Base-by-base conservation (phyloP, 2,329 filamentous ascomycete species). In the Phymatotrichopsis omnivora region DNA sequence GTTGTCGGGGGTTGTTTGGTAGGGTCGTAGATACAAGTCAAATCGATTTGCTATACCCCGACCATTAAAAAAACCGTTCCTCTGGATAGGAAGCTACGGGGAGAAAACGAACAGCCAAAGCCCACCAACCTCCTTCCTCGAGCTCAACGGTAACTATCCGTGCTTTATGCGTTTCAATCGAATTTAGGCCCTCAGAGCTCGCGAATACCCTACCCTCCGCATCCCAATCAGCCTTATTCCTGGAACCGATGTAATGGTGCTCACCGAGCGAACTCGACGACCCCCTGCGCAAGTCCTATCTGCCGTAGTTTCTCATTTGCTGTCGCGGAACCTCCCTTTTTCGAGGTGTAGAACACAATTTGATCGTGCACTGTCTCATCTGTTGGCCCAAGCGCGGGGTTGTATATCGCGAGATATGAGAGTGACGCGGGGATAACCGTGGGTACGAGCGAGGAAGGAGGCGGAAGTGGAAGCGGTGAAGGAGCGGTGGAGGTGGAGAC, bases 221-320 rank as follows among this genome's bases (percentile, higher is more conserved):
- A 38, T 53, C 23, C 49, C 28, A 30, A 49, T 29, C 40, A 40
- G 20, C 42, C 47, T n/a, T n/a, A 29, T 27, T 28, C 14, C 23
- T 25, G 10, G 14, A 7, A 30, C 10, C 31, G 23, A 17, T 23
- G 35, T 27, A 17, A 16, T 37, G 14, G 14, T 41, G 44, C 65
- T 51, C 65, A 79, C 75, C 71, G 75, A 56, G 84, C 83, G 67
- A 98, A 98, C 62, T 80, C 83, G 48, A 93, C 81, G 81, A 96
- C 94, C 61, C 87, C 91, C 67, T 98, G 91, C 30, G 91, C 91
- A 53, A 98, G 76, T 28, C 91, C 91, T 61, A 98, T 86, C 69
- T 95, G 87, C 54, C 91, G 76, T 58, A 96, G 69, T 57, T 80
- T 81, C 67, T 93, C 83, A 64, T 96, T 91, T 60, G 78, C 76